Evolutionary conservation across 805 yeast species (phyloP).

Genomic region (Wickerhamiella lipophila): DNA sequence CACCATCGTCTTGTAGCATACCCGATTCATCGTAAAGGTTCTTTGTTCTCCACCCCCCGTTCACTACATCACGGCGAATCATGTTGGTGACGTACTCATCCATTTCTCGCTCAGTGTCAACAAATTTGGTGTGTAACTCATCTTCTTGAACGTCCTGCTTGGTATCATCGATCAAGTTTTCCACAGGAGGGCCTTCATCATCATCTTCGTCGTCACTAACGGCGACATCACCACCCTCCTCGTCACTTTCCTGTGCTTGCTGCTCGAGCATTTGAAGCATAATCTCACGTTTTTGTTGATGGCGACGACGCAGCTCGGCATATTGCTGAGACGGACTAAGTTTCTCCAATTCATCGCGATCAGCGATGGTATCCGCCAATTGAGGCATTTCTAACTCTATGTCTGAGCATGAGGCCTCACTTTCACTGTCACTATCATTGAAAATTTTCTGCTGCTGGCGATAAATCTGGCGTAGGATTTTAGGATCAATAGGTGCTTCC

Average conservation of each 20-base stretch:
- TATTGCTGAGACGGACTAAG: conserved; percentile 4
- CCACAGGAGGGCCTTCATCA: conserved; percentile 11
- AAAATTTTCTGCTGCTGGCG: not conserved
- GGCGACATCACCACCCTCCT: conserved; percentile 13
- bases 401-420: not conserved
- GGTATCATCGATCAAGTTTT: conserved; percentile 10
- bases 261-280: conserved; percentile 3
- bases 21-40: conserved; percentile 6
- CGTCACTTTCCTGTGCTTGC: conserved; percentile 11
- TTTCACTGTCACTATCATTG: conserved; percentile 4
- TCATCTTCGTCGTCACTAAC: conserved; percentile 10
- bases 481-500: not conserved
- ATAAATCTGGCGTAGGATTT: not conserved
- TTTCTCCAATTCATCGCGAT: not conserved
- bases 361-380: not conserved
- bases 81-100: conserved; percentile 6
- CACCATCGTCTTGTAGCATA: conserved; percentile 7
- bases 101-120: conserved; percentile 3
- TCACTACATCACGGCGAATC: conserved; percentile 3
- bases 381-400: not conserved
- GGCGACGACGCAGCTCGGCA: conserved; percentile 6
- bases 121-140: not conserved
- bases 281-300: not conserved
- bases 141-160: conserved; percentile 2
- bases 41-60: conserved; percentile 8